phyloP scores from a whole-genome alignment of 2,329 filamentous ascomycete genomes.

The Pseudocercospora eumusae region DNA sequence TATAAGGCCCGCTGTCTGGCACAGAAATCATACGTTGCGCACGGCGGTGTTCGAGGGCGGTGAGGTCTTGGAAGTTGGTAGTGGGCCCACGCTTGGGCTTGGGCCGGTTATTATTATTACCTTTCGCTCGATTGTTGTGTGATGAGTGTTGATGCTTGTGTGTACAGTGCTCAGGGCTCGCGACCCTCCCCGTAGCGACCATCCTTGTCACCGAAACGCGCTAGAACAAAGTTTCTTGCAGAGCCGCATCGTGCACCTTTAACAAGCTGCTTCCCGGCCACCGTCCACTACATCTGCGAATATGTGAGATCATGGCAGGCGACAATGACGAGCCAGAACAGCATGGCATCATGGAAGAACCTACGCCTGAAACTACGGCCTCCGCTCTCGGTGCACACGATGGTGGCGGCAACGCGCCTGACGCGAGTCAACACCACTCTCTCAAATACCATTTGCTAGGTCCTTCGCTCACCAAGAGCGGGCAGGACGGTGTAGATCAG shows the following conservation, averaged over 20 bases:
- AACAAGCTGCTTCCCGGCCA: not conserved
- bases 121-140: not conserved
- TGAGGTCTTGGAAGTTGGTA: constrained; percentile 5
- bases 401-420: constrained; percentile 8
- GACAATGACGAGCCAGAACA: not conserved
- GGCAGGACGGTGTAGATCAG: constrained; percentile 92
- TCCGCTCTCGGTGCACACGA: not conserved
- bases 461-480: constrained; percentile 88
- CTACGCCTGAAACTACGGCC: not conserved
- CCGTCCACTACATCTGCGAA: not conserved
- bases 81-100: not conserved
- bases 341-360: not conserved
- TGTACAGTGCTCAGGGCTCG: not conserved
- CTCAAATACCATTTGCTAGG: constrained; percentile 89
- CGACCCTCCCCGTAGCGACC: not conserved
- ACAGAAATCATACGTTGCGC: not conserved
- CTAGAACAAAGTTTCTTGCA: not conserved
- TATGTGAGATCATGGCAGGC: not conserved
- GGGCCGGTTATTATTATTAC: not conserved
- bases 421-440: constrained; percentile 56
- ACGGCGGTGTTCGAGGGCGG: not conserved
- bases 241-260: constrained; percentile 2
- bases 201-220: not conserved
- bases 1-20: not conserved
- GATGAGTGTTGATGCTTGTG: not conserved